Conservation (phyloP, 2,329 filamentous ascomycete genomes). For the Apiospora koreana region DNA sequence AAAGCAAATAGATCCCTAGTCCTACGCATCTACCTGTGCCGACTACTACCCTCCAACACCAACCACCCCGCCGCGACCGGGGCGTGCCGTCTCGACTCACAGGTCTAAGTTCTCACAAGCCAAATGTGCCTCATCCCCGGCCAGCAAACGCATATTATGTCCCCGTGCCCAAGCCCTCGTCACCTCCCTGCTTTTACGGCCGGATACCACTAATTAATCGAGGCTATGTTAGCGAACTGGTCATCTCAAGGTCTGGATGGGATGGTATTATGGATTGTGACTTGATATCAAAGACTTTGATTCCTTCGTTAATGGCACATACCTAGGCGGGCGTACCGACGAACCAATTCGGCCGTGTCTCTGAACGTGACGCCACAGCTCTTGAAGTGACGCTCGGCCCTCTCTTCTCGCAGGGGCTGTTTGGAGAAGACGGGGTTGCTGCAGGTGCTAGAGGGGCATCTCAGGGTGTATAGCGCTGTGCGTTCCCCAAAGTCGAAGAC, state of each 20-base stretch:
- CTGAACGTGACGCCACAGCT: constrained; percentile 12
- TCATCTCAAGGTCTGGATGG: background rate
- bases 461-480: constrained; percentile 13
- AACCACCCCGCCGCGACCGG: too few species aligned
- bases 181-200: background rate
- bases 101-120: constrained; percentile 12
- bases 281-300: background rate
- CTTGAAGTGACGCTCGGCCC: constrained; percentile 12
- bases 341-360: constrained; percentile 10
- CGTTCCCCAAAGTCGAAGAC: constrained; percentile 12
- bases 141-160: constrained; percentile 10
- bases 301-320: background rate
- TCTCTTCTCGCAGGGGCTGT: constrained; percentile 9
- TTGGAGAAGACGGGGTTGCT: constrained; percentile 16
- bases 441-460: constrained; percentile 14
- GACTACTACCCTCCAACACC: too few species aligned
- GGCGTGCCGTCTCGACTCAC: background rate
- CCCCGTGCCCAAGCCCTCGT: constrained; percentile 9
- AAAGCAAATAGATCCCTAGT: too few species aligned
- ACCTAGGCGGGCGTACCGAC: constrained; percentile 16
- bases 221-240: background rate
- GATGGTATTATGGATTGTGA: background rate
- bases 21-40: too few species aligned
- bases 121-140: constrained; percentile 11
- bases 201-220: background rate